Evolutionary conservation across 371 early-diverging fungal species (phyloP), one percentile per base, ranked within the genome.

Genomic region (Mortierella sp.): DNA sequence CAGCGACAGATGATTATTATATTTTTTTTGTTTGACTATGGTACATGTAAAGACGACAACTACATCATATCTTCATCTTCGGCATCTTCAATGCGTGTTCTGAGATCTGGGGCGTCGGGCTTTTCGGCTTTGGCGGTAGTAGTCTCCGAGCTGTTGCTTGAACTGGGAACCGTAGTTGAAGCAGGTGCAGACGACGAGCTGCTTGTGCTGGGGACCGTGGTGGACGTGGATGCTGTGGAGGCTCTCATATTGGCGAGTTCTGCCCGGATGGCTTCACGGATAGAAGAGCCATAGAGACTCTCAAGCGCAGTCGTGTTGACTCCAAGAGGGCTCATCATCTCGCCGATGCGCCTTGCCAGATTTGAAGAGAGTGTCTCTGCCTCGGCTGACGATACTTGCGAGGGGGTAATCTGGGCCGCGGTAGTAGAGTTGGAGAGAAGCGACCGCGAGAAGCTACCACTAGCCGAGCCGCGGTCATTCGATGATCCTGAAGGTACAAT

Each of bases 361-460:
- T 80, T 83, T 43, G 75, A 75, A 6, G 83, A 83, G 46, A 83
- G 43, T 7, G 72, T 72, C 51, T 83, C 80, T 0, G 80, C 46
- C 32, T 76, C 76, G 21, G 71, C 44, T 16, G 79, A 11, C 4
- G 58, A 29, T 1, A 68, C 24, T 10, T 68, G 68, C 6, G 71
- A 71, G n/a, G 46, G 46, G 32, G n/a, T 71, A 10, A 48, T 27
- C 12, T 46, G 51, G 21, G 38, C 32, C 10, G 7, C 18, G 2
- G 29, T 54, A 44, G 32, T 21, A 35, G 38, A 49, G 54, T 51
- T 72, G 72, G 46, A 21, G 11, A 46, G 49, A 24, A 24, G 27
- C 29, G 51, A 35, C 24, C 49, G 72, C 5, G 72, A 46, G 12
- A 44, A 49, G 24, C 51, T 35, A 44, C 72, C 35, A 18, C 27